A percentile compares a stretch with the other conserved stretches of the same genome.
Conservation (phyloP, 2,329 filamentous ascomycete genomes). For the Talaromyces sp. region DNA sequence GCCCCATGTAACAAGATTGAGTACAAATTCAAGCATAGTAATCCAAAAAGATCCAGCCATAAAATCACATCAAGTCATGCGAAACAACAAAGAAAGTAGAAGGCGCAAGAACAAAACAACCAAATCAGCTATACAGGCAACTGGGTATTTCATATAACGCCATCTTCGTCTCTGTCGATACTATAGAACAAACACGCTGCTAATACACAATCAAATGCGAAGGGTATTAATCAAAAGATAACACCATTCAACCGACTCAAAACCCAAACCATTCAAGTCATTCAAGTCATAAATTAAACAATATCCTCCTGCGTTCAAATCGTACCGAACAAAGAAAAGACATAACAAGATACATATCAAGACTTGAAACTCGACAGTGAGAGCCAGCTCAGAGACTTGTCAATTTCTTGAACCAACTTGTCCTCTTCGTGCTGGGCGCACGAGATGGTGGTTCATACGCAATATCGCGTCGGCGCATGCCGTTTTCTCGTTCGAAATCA, state of each 20-base stretch:
- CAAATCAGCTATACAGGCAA: neutral
- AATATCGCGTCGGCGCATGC: constrained; percentile 26
- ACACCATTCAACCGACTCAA: neutral
- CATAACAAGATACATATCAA: neutral
- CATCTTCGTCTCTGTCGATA: neutral
- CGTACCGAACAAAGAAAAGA: neutral
- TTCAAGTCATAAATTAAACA: constrained; percentile 3
- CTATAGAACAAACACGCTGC: neutral
- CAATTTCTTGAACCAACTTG: constrained; percentile 43
- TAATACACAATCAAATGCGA: neutral
- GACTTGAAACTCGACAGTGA: neutral
- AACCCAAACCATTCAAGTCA: neutral
- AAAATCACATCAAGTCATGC: neutral
- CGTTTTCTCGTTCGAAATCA: constrained; percentile 35
- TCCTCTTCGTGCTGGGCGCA: constrained; percentile 30
- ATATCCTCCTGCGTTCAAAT: neutral
- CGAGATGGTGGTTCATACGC: constrained; percentile 21
- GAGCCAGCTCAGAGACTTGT: constrained; percentile 18
- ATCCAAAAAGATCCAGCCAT: neutral
- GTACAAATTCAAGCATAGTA: neutral
- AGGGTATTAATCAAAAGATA: neutral
- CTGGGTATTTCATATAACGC: constrained; percentile 8
- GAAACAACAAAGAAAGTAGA: neutral
- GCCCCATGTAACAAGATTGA: constrained; percentile 5
- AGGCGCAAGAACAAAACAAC: neutral